A percentile compares a stretch with the other conserved stretches of the same genome.
Evolutionary conservation across 805 yeast genomes (phyloP).

Genomic region (Wickerhamiella azymoides): DNA sequence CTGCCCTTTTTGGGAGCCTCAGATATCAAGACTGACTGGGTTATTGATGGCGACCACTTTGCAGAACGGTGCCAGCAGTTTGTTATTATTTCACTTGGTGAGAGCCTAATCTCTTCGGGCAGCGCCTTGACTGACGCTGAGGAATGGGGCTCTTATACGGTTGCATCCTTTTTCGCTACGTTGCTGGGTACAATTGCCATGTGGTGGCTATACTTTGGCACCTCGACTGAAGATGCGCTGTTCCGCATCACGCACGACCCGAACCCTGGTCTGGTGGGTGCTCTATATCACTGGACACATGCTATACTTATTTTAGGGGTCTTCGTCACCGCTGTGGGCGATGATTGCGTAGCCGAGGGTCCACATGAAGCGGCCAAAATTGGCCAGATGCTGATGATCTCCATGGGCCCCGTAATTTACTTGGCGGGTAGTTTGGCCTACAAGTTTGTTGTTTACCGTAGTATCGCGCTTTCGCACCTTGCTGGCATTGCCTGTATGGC

Average conservation of each 20-base stretch:
- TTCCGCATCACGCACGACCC: neutral
- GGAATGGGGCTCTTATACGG: neutral
- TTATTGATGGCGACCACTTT: neutral
- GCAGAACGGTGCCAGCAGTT: neutral
- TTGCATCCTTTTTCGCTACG: neutral
- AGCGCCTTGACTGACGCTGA: neutral
- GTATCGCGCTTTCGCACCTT: neutral
- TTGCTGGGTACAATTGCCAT: slow-evolving; percentile 1
- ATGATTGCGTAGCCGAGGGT: neutral
- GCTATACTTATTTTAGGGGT: neutral
- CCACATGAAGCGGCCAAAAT: neutral
- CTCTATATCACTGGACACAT: neutral
- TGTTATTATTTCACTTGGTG: slow-evolving; percentile 1
- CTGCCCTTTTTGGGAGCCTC: neutral
- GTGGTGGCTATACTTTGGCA: slow-evolving; percentile 5
- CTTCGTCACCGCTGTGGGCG: slow-evolving; percentile 1
- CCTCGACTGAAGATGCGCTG: neutral
- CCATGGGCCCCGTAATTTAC: neutral
- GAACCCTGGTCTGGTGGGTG: neutral
- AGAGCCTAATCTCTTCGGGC: slow-evolving; percentile 1
- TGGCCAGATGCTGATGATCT: neutral
- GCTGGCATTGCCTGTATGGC: neutral
- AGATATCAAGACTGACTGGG: neutral
- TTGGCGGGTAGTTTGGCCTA: neutral
- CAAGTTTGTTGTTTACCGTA: neutral